These are phyloP conservation scores for Bothriochloa decipiens DNA, from an alignment of 176 grass and related monocot species.

Conservation along the genomic window DNA sequence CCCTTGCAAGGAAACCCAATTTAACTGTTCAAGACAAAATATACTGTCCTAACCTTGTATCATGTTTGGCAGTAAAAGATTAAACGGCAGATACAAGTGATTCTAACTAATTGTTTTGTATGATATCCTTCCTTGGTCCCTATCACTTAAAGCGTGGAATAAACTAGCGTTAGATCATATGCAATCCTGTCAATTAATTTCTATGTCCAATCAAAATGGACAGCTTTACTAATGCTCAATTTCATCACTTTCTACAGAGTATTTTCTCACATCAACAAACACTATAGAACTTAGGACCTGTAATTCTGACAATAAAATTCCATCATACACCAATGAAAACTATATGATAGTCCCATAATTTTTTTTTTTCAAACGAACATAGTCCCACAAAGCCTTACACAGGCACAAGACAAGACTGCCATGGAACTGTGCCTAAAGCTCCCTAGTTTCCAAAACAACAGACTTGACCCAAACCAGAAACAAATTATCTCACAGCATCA, in stretches of 20 bases:
- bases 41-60: neutral
- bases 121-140: neutral
- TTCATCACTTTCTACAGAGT: neutral
- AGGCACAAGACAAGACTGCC: neutral
- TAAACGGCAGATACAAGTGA: neutral
- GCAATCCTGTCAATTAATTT: neutral
- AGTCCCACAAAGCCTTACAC: neutral
- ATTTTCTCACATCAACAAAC: neutral
- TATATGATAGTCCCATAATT: neutral
- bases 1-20: neutral
- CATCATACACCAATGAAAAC: neutral
- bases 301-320: slow-evolving; percentile 21
- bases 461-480: neutral
- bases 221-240: neutral
- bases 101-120: neutral
- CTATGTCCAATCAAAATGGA: neutral
- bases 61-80: neutral
- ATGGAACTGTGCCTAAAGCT: neutral
- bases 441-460: neutral
- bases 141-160: neutral
- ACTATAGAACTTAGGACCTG: neutral
- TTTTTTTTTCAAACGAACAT: no score
- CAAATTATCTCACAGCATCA: neutral
- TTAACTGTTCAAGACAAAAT: slow-evolving; percentile 3
- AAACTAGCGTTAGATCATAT: neutral